Percentiles rank a stretch among this genome's conserved stretches.
phyloP scores from a whole-genome alignment of 2,329 filamentous ascomycete genomes.

The Penicillium sp. region DNA sequence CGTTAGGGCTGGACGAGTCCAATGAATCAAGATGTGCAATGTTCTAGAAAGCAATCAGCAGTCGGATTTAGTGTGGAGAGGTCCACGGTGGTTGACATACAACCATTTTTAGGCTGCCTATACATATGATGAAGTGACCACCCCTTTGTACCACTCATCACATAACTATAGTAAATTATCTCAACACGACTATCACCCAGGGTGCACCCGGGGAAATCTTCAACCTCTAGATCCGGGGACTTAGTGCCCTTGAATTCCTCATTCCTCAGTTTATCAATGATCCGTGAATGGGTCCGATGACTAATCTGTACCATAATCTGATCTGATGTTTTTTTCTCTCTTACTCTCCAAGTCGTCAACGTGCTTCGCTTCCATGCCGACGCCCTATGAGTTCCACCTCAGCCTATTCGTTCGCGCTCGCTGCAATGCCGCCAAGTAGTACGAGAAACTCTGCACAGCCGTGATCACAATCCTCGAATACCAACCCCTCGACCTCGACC shows the following conservation, averaged over 20 bases:
- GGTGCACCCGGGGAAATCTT: too few relatives aligned
- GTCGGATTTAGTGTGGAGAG: too few relatives aligned
- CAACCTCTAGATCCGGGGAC: slow-evolving; percentile 1
- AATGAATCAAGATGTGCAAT: not conserved
- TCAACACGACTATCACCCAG: too few relatives aligned
- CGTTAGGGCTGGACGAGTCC: slow-evolving; percentile 22
- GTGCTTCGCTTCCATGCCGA: not conserved
- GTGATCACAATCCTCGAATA: not conserved
- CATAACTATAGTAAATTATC: too few relatives aligned
- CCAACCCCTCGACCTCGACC: not conserved
- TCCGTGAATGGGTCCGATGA: slow-evolving; percentile 29
- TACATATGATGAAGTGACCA: too few relatives aligned
- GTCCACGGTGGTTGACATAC: too few relatives aligned
- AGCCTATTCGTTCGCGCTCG: slow-evolving; percentile 9
- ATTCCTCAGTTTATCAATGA: slow-evolving; percentile 2
- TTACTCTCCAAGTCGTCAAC: not conserved
- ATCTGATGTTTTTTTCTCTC: not conserved
- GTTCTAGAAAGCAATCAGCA: slow-evolving; percentile 21
- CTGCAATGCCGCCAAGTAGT: not conserved
- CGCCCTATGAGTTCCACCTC: slow-evolving; percentile 9
- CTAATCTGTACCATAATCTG: slow-evolving; percentile 21
- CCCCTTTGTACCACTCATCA: too few relatives aligned
- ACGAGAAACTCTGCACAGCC: slow-evolving; percentile 5
- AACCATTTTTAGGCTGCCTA: too few relatives aligned
- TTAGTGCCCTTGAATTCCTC: not conserved